Conservation (phyloP, 2,329 filamentous ascomycete species). For the Aaosphaeria arxii region DNA sequence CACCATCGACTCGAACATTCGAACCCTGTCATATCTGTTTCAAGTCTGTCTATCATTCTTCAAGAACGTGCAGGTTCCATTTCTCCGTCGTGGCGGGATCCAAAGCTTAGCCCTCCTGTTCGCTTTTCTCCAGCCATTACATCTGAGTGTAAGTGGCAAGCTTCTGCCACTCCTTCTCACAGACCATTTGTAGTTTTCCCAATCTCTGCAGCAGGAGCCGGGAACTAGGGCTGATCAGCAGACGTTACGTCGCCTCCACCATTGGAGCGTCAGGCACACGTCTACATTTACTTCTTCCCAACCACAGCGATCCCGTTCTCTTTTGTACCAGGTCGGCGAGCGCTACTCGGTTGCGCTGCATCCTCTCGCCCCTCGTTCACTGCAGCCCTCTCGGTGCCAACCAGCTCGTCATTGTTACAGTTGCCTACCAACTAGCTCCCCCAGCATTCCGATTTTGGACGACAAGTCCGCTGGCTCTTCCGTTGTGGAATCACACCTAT, state of each 20-base stretch:
- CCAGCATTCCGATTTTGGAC: constrained; percentile 5
- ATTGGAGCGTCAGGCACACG: constrained; percentile 11
- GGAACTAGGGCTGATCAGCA: constrained; percentile 23
- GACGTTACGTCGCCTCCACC: constrained; percentile 24
- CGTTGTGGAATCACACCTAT: constrained; percentile 10
- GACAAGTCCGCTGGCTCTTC: constrained; percentile 2
- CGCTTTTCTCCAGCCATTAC: too few relatives aligned
- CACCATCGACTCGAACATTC: too few relatives aligned
- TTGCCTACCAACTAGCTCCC: constrained; percentile 12
- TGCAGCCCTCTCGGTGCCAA: constrained; percentile 13
- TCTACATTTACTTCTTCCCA: constrained; percentile 8
- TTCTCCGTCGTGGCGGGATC: too few relatives aligned
- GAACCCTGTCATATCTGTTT: too few relatives aligned
- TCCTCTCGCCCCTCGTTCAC: constrained; percentile 16
- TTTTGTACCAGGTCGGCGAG: constrained; percentile 10
- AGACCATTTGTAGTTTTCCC: constrained; percentile 14
- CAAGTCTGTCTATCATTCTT: too few relatives aligned
- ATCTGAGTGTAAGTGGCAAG: constrained; percentile 15
- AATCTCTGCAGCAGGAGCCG: constrained; percentile 13
- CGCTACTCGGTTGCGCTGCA: constrained; percentile 7
- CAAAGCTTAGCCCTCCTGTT: too few relatives aligned
- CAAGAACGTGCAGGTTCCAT: too few relatives aligned
- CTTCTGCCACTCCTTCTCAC: constrained; percentile 12
- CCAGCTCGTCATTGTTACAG: constrained; percentile 13
- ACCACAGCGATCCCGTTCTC: constrained; percentile 8